A percentile compares a stretch with the other conserved stretches of the same genome.
Conservation (phyloP, 2,329 filamentous ascomycete genomes). For the Colletotrichum chrysophilum region DNA sequence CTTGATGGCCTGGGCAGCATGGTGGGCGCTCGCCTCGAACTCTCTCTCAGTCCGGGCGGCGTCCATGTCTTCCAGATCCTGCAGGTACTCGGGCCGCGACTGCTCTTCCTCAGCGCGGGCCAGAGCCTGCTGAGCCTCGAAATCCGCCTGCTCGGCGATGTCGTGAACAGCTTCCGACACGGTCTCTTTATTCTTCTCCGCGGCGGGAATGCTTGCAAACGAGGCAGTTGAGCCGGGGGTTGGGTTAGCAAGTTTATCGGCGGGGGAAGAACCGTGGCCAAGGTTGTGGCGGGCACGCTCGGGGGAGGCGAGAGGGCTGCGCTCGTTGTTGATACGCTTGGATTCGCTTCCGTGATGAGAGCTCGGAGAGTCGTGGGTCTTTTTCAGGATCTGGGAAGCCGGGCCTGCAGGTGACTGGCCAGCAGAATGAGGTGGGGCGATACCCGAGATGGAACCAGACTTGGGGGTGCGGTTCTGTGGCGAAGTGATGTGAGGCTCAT, state of each 20-base stretch:
- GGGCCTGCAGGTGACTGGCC: conserved; percentile 36
- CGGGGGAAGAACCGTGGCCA: conserved; percentile 36
- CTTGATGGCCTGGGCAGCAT: conserved; percentile 54
- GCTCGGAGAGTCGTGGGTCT: conserved; percentile 42
- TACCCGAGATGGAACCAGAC: conserved; percentile 37
- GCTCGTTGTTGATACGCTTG: conserved; percentile 44
- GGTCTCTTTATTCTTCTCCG: conserved; percentile 59
- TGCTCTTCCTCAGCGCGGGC: conserved; percentile 66
- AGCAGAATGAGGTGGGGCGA: conserved; percentile 28
- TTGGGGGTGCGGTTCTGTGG: conserved; percentile 48
- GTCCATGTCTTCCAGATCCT: conserved; percentile 55
- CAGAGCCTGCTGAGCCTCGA: conserved; percentile 69
- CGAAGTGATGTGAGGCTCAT: conserved; percentile 46
- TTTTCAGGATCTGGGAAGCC: conserved; percentile 57
- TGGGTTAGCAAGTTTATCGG: conserved; percentile 20
- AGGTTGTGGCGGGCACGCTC: conserved; percentile 43
- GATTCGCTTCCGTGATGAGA: conserved; percentile 45
- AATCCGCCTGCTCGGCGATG: conserved; percentile 59
- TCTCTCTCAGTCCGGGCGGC: conserved; percentile 58
- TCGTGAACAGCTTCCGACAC: conserved; percentile 74
- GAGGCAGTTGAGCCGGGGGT: conserved; percentile 23
- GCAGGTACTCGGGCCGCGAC: conserved; percentile 57
- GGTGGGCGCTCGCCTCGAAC: conserved; percentile 54
- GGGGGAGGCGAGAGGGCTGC: conserved; percentile 50
- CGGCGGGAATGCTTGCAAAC: conserved; percentile 20